These are phyloP conservation scores for Zoysia japonica DNA, from an alignment of 176 grass and related monocot genomes.

Conservation along the genomic window DNA sequence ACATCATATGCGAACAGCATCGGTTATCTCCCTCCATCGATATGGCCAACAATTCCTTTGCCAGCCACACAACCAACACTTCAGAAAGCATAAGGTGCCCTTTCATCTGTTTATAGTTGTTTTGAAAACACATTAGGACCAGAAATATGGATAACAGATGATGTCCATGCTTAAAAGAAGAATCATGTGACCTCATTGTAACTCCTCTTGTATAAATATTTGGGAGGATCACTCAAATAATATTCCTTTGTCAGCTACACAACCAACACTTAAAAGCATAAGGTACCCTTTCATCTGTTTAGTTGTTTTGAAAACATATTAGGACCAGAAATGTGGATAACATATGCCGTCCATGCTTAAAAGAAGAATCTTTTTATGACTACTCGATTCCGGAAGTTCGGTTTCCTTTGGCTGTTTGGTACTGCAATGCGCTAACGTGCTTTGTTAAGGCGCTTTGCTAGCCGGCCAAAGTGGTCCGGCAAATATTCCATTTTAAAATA, in stretches of 20 bases:
- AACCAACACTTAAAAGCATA: neutral
- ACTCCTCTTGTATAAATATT: neutral
- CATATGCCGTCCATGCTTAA: slow-evolving; percentile 7
- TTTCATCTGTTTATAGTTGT: neutral
- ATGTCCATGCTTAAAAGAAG: no score
- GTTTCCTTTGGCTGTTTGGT: slow-evolving; percentile 21
- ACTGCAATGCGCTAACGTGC: slow-evolving; percentile 25
- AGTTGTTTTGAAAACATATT: neutral
- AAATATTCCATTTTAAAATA: neutral
- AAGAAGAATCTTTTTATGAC: neutral
- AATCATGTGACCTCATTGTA: neutral
- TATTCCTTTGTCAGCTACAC: neutral
- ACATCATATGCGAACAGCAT: neutral
- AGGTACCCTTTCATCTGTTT: neutral
- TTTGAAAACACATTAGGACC: no score
- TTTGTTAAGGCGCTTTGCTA: neutral
- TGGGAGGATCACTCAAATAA: neutral
- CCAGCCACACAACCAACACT: no score
- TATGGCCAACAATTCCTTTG: neutral
- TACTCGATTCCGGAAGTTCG: neutral
- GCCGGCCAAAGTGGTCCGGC: slow-evolving; percentile 27
- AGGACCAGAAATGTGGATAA: neutral
- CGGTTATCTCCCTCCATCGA: neutral
- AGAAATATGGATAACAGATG: no score
- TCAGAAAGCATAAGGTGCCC: neutral